Conservation (phyloP, 2,329 filamentous ascomycete species). For the Aspergillus carbonarius region DNA sequence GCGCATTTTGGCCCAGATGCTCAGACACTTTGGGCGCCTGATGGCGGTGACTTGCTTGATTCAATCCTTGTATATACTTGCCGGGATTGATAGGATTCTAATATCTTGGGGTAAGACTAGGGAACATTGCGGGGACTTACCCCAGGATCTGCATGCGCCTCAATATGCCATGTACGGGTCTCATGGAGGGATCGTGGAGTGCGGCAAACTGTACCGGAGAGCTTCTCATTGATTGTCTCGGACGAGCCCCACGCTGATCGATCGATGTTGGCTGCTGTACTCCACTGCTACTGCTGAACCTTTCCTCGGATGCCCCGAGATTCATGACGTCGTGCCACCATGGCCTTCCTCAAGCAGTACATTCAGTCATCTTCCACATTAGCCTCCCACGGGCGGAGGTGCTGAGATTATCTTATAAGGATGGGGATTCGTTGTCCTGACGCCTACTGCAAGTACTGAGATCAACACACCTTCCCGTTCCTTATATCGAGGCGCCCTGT, state of each 20-base stretch:
- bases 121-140: too few species aligned
- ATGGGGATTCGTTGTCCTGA: not conserved
- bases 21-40: not conserved
- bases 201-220: not conserved
- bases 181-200: not conserved
- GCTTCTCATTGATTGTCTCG: not conserved
- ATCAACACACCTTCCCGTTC: not conserved
- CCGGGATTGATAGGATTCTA: too few species aligned
- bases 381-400: not conserved
- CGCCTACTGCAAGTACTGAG: too few species aligned
- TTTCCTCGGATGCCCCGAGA: not conserved
- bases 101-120: too few species aligned
- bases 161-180: not conserved
- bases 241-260: not conserved
- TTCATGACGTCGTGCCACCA: conserved; percentile 3
- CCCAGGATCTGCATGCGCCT: not conserved
- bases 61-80: too few species aligned
- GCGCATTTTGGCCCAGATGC: too few species aligned
- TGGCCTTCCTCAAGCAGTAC: not conserved
- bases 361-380: not conserved
- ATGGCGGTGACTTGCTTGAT: too few species aligned
- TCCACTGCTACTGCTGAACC: not conserved
- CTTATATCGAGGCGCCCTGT: not conserved
- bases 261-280: not conserved
- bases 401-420: not conserved